phyloP scores from a whole-genome alignment of 2,329 filamentous ascomycete species.

The Colletotrichum plurivorum region DNA sequence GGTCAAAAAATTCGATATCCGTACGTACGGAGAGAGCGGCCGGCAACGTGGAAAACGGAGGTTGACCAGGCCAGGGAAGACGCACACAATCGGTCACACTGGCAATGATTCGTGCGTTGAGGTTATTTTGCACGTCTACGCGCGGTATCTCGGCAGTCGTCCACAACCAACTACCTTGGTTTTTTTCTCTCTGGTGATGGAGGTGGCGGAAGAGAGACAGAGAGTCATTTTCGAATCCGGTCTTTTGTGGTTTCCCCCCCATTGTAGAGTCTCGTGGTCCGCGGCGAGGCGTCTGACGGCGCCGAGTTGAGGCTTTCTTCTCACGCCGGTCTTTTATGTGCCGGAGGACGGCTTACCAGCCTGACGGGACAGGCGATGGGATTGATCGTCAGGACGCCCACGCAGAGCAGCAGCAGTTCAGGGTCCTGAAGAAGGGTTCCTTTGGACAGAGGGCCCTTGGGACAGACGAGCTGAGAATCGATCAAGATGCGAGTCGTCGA shows the following conservation, averaged over 20 bases:
- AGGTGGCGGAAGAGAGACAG: not conserved
- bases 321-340: not conserved
- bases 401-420: not conserved
- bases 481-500: not conserved
- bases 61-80: too few species aligned
- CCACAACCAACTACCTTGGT: not conserved
- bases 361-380: not conserved
- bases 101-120: constrained; percentile 5
- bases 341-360: constrained; percentile 1
- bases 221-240: too few species aligned
- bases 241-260: too few species aligned
- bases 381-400: not conserved
- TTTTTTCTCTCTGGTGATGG: not conserved
- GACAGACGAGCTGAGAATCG: not conserved
- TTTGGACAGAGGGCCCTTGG: not conserved
- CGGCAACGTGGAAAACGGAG: not conserved
- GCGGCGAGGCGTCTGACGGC: constrained; percentile 13
- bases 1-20: not conserved
- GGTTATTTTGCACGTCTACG: not conserved
- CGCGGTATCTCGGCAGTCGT: too few species aligned
- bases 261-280: constrained; percentile 11
- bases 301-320: not conserved
- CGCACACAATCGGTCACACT: not conserved
- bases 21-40: not conserved
- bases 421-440: not conserved